Evolutionary conservation across 257 asterid species (phyloP), one percentile per base, ranked within the genome.

Genomic region (Solanum paucissectum): DNA sequence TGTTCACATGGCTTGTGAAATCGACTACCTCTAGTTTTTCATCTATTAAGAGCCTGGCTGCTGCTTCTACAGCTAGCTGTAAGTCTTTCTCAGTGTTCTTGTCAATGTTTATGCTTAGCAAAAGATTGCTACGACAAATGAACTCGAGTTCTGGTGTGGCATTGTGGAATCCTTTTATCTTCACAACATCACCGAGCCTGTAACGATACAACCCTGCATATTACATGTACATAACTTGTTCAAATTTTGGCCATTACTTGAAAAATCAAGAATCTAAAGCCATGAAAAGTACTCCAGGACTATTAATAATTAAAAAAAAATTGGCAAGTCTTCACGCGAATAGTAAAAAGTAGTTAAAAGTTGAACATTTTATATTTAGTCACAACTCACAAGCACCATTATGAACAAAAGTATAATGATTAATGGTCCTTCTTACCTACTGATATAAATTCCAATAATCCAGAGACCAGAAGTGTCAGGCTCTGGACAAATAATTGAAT

Each of bases 51-150:
- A 90, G 87, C 88, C 74, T 89, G 27, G 94, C 93, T 6, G 99
- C 99, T 2, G 94, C 92, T 82, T 96, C 99, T 3, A 97, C 99
- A 0, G 98, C 93, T 44, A 95, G 34, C 90, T 97, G 99, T 13
- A 97, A 87, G 37, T 97, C 99, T 90, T 96, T 96, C 90, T 97
- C 99, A 0, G 98, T 96, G 93, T 93, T 97, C 89, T 97, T 97
- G 96, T 97, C 99, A 12, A 97, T 96, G 93, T 97, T 96, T 77
- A 97, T 88, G 9, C 94, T 92, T 62, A 97, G 98, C 3, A 96
- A 94, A 58, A 97, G 99, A 87, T 94, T 97, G 69, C 95, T 92
- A 82, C 99, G 82, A 92, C 99, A 96, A 29, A 97, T 83, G 89
- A 96, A 97, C 37, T 95, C 96, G 44, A 97, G 96, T 92, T 93